Conservation (phyloP, 345 rosid genomes). For the Salix suchowensis region DNA sequence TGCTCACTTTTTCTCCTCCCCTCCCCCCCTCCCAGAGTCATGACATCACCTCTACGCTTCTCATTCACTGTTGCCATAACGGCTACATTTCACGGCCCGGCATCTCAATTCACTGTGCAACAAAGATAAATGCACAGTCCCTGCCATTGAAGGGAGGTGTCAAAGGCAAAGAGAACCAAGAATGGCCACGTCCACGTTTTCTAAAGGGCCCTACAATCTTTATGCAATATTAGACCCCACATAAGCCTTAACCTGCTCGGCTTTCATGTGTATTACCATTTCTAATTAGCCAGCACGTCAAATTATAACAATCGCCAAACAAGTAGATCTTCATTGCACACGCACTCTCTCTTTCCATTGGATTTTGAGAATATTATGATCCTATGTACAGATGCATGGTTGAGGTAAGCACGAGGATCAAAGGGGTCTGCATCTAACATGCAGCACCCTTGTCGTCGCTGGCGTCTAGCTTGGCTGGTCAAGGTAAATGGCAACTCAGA, state of each 20-base stretch:
- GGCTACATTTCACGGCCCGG: conserved; percentile 2
- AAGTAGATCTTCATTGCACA: neutral
- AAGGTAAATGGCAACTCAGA: neutral
- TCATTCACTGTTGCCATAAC: neutral
- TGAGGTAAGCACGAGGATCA: neutral
- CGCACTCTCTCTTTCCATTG: neutral
- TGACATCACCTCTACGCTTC: neutral
- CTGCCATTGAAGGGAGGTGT: neutral
- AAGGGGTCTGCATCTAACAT: neutral
- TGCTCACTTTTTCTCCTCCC: neutral
- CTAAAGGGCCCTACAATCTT: neutral
- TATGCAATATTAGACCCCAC: neutral
- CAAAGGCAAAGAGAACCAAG: neutral
- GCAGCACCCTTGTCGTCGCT: neutral
- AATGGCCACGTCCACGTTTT: neutral
- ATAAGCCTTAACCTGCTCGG: too few relatives aligned
- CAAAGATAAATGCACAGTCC: too few relatives aligned
- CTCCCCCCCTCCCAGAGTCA: neutral
- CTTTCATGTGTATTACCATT: too few relatives aligned
- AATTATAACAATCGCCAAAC: too few relatives aligned
- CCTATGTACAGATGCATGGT: neutral
- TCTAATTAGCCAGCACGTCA: too few relatives aligned
- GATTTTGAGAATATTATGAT: neutral
- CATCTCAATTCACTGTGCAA: too few relatives aligned
- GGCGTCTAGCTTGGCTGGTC: neutral